Evolutionary conservation across 495 filamentous ascomycete species (phyloP), one percentile per base, ranked within the genome.

Genomic region (Pseudotulostoma volvatum): DNA sequence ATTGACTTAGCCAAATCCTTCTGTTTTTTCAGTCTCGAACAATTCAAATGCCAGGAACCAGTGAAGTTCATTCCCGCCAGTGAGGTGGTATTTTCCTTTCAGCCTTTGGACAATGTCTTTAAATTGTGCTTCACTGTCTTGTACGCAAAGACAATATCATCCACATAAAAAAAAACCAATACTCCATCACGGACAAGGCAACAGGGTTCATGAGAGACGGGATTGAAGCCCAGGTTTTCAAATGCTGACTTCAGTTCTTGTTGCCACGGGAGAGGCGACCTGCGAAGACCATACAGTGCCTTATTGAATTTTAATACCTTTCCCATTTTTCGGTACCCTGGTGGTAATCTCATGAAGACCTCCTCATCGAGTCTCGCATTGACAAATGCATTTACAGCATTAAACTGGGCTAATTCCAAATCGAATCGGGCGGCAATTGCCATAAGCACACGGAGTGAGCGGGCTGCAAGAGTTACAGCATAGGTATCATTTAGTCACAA

Each of bases 331-430:
- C 11, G 9, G 14, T 37, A 50, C 31, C 44, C 48, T 13, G 18
- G 30, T 7, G 46, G 49, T 20, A 45, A 14, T 16, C 37, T 21
- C 2, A 39, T 37, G 30, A 43, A 44, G 0, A 51, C 37, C 9
- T 13, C 33, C 31, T 55, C 38, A 28, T 50, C 42, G 3, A 57
- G 18, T 14, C 14, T 15, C 16, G 34, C 42, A 20, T 60, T 50
- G 0, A 46, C 34, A 25, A 60, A 59, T 1, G 56, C 53, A 34
- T 48, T 58, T n/a, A 51, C 34, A 9, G 40, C 40, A 40, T 52
- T 38, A 34, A 36, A 51, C 40, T 47, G 42, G 1, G 17, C 18
- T 9, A 42, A 32, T 34, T 47, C 36, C 1, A 47, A 35, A 31
- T 46, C 43, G 31, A 47, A 47, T 2, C 33, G 21, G 14, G 37